Evolutionary conservation across 257 asterid species (phyloP).

Genomic region (Anisodus acutangulus): DNA sequence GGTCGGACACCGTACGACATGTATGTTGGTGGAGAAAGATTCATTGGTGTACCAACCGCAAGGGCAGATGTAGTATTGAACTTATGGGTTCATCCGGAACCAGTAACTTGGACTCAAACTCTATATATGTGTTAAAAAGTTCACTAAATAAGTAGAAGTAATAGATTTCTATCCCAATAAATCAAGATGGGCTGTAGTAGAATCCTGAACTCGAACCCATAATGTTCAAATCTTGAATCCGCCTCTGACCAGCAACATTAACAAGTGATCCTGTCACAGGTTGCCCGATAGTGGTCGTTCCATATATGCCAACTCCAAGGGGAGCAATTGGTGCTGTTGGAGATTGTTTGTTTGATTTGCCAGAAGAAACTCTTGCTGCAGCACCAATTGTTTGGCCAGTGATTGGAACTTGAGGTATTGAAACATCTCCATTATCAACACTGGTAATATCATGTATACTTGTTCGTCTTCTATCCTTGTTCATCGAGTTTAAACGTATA

Average conservation of each 20-base stretch:
- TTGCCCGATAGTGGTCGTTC: constrained; percentile 69
- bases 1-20: constrained; percentile 58
- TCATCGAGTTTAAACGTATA: constrained; percentile 86
- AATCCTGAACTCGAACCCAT: neutral
- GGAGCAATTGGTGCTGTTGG: constrained; percentile 43
- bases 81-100: neutral
- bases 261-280: constrained; percentile 74
- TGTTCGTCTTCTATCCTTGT: constrained; percentile 84
- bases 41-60: constrained; percentile 66
- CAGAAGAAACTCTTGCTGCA: constrained; percentile 46
- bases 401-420: constrained; percentile 72
- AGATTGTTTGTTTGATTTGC: constrained; percentile 53
- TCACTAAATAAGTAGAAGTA: constrained; percentile 36
- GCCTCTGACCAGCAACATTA: constrained; percentile 64
- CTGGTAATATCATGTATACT: constrained; percentile 94
- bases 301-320: constrained; percentile 57
- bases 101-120: neutral
- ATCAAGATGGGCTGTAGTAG: constrained; percentile 42
- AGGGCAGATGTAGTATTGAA: constrained; percentile 20
- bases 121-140: constrained; percentile 28
- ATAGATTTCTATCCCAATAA: neutral
- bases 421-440: constrained; percentile 61
- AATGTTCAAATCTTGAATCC: neutral
- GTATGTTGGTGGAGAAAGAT: constrained; percentile 44
- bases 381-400: constrained; percentile 69